Evolutionary conservation across 2,329 filamentous ascomycete species (phyloP), one percentile per base, ranked within the genome.

Genomic region (Fusarium circinatum): DNA sequence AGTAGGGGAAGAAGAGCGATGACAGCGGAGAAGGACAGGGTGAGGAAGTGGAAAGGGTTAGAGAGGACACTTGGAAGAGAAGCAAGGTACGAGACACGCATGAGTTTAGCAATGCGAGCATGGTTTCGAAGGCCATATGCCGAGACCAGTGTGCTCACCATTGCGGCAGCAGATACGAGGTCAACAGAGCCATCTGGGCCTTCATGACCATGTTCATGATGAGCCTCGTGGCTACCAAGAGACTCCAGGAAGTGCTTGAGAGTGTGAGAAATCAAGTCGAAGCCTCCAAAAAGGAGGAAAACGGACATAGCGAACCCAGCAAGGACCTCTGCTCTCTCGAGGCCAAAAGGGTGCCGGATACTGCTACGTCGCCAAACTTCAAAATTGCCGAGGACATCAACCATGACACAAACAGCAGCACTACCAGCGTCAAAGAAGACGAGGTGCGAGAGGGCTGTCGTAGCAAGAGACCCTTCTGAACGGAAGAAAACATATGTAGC

Each of bases 301-400:
- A 99, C 93, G 58, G 95, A 97, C 91, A 98, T 94, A 69, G 95
- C 96, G 74, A 99, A 98, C 24, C 96, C 96, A 41, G 95, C 95
- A 22, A 99, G 89, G 10, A 99, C 96, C 82, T 99, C 96, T 66
- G 94, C 93, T 61, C 96, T 90, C 84, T 98, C 94, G 30, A 99
- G 89, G 8, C 92, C 95, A 80, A 99, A 99, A 0, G 96, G 96
- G 83, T 99, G 95, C 30, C 95, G 92, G 76, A 99, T 93, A 75
- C 92, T 97, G 76, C 94, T 96, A 52, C 96, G 90, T 74, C 94
- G 94, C 96, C 96, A 99, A 45, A 98, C 95, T 81, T 99, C 96
- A 78, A 99, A 99, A 82, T 99, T 99, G 58, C 94, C 92, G 54
- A 98, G 89, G 4, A 98, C 94, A 79, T 99, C 96, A 52, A 98